Evolutionary conservation across 2,329 filamentous ascomycete genomes (phyloP), one percentile per base, ranked within the genome.

Genomic region (Pseudogymnoascus sp.): DNA sequence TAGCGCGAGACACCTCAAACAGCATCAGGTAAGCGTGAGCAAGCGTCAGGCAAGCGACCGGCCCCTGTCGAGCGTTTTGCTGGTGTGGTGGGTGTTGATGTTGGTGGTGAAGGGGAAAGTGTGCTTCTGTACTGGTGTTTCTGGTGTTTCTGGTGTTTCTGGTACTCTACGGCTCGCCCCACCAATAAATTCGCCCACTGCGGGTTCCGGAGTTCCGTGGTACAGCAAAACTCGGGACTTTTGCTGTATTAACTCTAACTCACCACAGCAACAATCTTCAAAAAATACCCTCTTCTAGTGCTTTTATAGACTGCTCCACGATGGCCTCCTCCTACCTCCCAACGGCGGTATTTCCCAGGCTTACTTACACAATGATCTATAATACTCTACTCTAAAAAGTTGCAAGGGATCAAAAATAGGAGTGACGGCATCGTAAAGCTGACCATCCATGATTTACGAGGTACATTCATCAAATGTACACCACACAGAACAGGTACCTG

Each of bases 381-480:
- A 31, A 31, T 31, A 31, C 29, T 31, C 29, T 31, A 31, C 29
- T 31, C 29, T 2, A 2, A 7, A 31, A 31, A 31, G 29, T 10
- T 31, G 7, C 29, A 31, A 29, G 29, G 45, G 14, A 29, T 51
- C 12, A 16, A 54, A 45, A 51, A 54, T 31, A 54, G 47, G 47
- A 54, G 47, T 54, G 47, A 54, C 47, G 47, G 47, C 47, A 54
- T 54, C 47, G 47, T 31, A 31, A 54, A 54, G 47, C 47, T 54
- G 47, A 31, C 45, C 45, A 54, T 23, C 31, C 14, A 31, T 4
- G 6, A 11, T 31, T 31, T 31, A 54, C 47, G 26, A 54, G 47
- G 47, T 54, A 54, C 47, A 16, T 16, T 14, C 47, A 4, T 54
- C 23, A 23, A 14, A 54, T 16, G 47, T 54, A 54, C 26, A 54